phyloP scores from a whole-genome alignment of 106 monocot species.

The Dendrobium huoshanense region DNA sequence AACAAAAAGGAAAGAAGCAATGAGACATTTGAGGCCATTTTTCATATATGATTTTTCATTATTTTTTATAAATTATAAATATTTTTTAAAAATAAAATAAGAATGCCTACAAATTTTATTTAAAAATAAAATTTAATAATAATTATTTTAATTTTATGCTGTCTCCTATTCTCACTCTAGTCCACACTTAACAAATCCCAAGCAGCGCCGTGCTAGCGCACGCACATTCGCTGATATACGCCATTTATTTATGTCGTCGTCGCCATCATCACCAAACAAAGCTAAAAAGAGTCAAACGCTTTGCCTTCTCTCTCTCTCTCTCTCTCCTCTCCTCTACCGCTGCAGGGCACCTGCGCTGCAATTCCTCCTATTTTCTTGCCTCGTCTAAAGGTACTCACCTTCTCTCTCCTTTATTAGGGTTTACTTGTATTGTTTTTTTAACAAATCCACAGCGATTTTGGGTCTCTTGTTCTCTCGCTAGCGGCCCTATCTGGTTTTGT shows the following conservation, averaged over 20 bases:
- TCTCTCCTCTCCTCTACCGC: neutral
- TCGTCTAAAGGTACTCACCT: conserved; percentile 8
- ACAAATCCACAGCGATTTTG: neutral
- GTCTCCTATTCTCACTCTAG: no score
- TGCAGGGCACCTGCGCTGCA: neutral
- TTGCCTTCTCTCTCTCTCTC: conserved; percentile 6
- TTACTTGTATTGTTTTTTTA: neutral
- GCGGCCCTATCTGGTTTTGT: neutral
- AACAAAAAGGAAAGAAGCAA: no score
- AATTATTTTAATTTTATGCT: no score
- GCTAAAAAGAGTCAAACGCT: conserved; percentile 20
- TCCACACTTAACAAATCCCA: no score
- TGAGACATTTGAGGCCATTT: no score
- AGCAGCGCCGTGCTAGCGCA: no score
- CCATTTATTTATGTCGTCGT: conserved; percentile 8
- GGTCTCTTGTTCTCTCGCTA: neutral
- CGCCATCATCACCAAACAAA: conserved; percentile 7
- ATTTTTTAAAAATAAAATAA: no score
- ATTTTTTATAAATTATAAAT: no score
- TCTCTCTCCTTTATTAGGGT: conserved; percentile 2
- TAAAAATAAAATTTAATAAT: no score
- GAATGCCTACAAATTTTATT: no score
- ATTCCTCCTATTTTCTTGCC: neutral
- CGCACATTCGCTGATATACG: no score
- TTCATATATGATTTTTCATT: no score